phyloP scores from a whole-genome alignment of 192 early-diverging fungal species.

The Martensiomyces pterosporus region DNA sequence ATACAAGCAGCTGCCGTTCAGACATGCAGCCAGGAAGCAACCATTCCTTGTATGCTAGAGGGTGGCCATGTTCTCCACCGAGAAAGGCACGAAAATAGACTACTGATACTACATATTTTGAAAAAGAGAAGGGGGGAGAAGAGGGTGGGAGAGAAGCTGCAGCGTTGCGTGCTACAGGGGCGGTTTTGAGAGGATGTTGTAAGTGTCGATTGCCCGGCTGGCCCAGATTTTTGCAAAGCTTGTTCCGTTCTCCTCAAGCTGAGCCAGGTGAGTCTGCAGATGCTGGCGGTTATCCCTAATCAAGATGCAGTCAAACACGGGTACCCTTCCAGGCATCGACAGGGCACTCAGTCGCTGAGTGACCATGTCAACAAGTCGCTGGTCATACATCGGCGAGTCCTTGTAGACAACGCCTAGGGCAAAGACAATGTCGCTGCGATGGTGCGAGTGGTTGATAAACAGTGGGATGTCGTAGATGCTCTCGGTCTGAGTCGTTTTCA shows the following conservation, averaged over 20 bases:
- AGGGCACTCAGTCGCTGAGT: conserved; percentile 15
- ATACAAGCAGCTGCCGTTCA: no score
- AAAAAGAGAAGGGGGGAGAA: conserved; percentile 4
- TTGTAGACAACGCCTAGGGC: conserved; percentile 32
- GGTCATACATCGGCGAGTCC: conserved; percentile 14
- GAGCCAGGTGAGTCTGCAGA: conserved; percentile 3
- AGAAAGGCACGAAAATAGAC: no score
- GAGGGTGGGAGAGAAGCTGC: not conserved
- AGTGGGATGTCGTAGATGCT: conserved; percentile 34
- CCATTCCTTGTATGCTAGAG: no score
- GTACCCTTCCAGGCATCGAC: conserved; percentile 9
- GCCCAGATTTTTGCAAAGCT: conserved; percentile 27
- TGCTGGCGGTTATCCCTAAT: conserved; percentile 17
- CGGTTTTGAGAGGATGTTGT: conserved; percentile 20
- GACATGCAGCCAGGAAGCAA: no score
- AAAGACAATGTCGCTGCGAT: conserved; percentile 39
- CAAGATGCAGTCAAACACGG: conserved; percentile 42
- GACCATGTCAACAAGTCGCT: conserved; percentile 17
- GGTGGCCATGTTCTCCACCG: no score
- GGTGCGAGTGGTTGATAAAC: conserved; percentile 18
- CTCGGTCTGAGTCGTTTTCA: conserved; percentile 32
- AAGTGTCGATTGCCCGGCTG: conserved; percentile 35
- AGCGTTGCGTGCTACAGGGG: not conserved
- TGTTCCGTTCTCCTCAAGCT: not conserved
- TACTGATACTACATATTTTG: not conserved